Conservation (phyloP, 345 rosid species). For the Aquilaria sinensis region DNA sequence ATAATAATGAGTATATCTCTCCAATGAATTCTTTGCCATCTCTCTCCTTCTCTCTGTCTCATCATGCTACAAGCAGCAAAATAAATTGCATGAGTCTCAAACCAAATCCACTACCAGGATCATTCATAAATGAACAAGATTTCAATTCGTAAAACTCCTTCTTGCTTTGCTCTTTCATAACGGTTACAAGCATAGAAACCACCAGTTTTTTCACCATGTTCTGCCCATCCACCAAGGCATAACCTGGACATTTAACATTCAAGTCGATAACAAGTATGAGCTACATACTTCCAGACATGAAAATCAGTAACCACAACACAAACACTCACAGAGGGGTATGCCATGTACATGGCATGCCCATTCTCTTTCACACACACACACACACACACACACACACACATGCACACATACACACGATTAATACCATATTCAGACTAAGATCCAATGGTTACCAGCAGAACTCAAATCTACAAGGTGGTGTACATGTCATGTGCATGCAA, state of each 20-base stretch:
- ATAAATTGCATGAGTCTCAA: constrained; percentile 7
- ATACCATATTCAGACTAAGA: too few species aligned
- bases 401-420: too few species aligned
- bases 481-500: constrained; percentile 75
- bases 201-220: constrained; percentile 81
- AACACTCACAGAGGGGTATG: too few species aligned
- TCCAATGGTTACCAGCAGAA: constrained; percentile 50
- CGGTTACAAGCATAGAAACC: constrained; percentile 80
- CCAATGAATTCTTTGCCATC: constrained; percentile 63
- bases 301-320: too few species aligned
- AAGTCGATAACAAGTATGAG: too few species aligned
- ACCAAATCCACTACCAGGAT: neutral
- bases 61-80: constrained; percentile 38
- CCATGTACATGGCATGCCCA: too few species aligned
- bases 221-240: constrained; percentile 73
- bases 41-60: constrained; percentile 60
- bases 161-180: constrained; percentile 61
- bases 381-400: too few species aligned
- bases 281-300: too few species aligned
- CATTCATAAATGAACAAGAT: constrained; percentile 1
- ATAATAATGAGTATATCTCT: constrained; percentile 64
- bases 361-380: too few species aligned
- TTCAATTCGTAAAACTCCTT: constrained; percentile 38
- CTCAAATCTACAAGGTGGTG: constrained; percentile 63
- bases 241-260: constrained; percentile 29